Conservation (phyloP, 75 land plant genomes). For the Cupressus sempervirens region DNA sequence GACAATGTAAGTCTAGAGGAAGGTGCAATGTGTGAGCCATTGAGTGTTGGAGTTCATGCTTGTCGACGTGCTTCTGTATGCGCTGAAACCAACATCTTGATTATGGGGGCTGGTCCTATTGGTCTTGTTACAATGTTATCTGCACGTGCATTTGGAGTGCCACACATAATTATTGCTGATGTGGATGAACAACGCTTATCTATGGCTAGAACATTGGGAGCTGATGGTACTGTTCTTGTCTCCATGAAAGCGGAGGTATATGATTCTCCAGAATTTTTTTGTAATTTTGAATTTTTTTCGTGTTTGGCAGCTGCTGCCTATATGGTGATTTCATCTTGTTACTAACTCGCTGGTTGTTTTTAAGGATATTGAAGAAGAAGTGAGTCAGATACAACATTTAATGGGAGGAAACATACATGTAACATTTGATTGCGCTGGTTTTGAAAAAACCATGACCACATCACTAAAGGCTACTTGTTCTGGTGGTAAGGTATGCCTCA, state of each 20-base stretch:
- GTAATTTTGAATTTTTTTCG: neutral
- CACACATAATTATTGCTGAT: conserved; percentile 68
- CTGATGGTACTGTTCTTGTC: conserved; percentile 57
- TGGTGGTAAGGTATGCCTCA: conserved; percentile 88
- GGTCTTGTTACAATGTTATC: conserved; percentile 84
- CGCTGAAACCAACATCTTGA: conserved; percentile 65
- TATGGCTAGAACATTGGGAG: conserved; percentile 73
- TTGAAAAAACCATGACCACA: conserved; percentile 76
- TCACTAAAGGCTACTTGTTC: conserved; percentile 70
- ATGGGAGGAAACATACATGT: conserved; percentile 75
- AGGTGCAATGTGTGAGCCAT: conserved; percentile 99
- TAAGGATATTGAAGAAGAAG: conserved; percentile 71
- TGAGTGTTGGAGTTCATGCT: conserved; percentile 88
- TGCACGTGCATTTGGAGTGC: conserved; percentile 85
- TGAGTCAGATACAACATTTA: conserved; percentile 39
- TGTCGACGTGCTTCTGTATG: conserved; percentile 72
- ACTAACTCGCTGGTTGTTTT: neutral
- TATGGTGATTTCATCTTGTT: neutral
- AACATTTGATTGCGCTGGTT: conserved; percentile 84
- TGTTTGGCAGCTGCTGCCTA: neutral
- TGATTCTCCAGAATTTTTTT: neutral
- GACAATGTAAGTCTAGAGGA: conserved; percentile 88
- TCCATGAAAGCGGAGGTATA: conserved; percentile 31
- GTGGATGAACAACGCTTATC: conserved; percentile 65
- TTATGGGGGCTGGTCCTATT: conserved; percentile 90